phyloP scores from a whole-genome alignment of 495 filamentous ascomycete genomes.

The Penicillium odoratum region DNA sequence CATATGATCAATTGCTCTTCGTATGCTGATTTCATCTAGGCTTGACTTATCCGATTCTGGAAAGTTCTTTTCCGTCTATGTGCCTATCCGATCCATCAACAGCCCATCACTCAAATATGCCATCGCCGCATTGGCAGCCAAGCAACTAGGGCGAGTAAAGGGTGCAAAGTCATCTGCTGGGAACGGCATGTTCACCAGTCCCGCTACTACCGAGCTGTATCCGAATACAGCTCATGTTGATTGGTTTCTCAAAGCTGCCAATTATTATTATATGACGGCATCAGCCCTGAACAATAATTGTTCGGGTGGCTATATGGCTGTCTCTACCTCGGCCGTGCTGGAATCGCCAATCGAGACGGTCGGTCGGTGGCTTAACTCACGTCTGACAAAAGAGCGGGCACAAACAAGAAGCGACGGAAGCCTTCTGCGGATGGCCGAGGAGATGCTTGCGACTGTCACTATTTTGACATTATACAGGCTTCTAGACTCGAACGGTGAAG shows the following conservation, averaged over 20 bases:
- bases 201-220: conserved; percentile 40
- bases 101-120: conserved; percentile 35
- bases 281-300: conserved; percentile 30
- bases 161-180: conserved; percentile 25
- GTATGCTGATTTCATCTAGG: conserved; percentile 18
- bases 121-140: conserved; percentile 41
- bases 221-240: conserved; percentile 39
- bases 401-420: conserved; percentile 12
- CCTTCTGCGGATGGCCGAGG: conserved; percentile 32
- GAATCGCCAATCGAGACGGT: conserved; percentile 37
- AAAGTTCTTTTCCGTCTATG: conserved; percentile 41
- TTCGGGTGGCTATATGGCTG: conserved; percentile 33
- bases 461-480: conserved; percentile 38
- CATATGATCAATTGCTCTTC: neutral
- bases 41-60: conserved; percentile 40
- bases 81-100: conserved; percentile 40
- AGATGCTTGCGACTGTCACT: conserved; percentile 30
- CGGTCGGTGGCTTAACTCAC: conserved; percentile 27
- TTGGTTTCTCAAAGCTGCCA: conserved; percentile 45
- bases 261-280: conserved; percentile 43
- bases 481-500: conserved; percentile 34
- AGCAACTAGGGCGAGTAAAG: conserved; percentile 42
- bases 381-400: conserved; percentile 5
- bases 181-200: conserved; percentile 33
- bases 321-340: conserved; percentile 38